These are phyloP conservation scores for Pseudogymnoascus destructans DNA, from an alignment of 2,329 filamentous ascomycete genomes.

Conservation along the genomic window DNA sequence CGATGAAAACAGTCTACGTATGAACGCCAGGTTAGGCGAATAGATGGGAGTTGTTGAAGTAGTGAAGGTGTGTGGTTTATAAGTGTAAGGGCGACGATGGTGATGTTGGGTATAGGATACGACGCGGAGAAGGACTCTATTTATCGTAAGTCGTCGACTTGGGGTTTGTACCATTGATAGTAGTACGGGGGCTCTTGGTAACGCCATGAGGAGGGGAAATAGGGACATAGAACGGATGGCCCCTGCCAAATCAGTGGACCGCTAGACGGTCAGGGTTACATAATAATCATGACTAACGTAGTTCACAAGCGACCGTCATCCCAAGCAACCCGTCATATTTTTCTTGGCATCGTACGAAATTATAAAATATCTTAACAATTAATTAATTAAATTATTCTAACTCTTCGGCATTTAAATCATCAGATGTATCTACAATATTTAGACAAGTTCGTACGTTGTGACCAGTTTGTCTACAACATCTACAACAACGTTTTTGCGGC, in stretches of 20 bases:
- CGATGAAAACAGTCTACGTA: constrained; percentile 58
- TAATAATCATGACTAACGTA: too few species aligned
- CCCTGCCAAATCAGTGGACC: constrained; percentile 4
- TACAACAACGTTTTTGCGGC: too few species aligned
- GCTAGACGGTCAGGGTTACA: too few species aligned
- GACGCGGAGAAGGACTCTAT: constrained; percentile 5
- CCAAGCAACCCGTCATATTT: too few species aligned
- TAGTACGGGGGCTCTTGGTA: not conserved
- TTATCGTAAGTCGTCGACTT: constrained; percentile 5
- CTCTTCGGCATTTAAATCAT: too few species aligned
- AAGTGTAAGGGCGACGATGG: not conserved
- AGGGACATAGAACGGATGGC: not conserved
- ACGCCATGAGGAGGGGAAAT: not conserved
- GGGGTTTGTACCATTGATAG: constrained; percentile 3
- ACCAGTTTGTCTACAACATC: too few species aligned
- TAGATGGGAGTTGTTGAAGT: not conserved
- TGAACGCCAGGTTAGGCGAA: constrained; percentile 45
- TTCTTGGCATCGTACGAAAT: too few species aligned
- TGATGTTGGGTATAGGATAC: not conserved
- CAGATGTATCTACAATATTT: too few species aligned
- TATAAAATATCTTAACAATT: too few species aligned
- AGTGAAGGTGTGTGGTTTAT: not conserved
- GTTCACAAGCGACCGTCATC: too few species aligned
- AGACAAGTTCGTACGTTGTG: too few species aligned
- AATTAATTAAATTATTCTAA: too few species aligned